Base-by-base conservation (phyloP, 306 rosid species). In the Dalbergia cultrata region DNA sequence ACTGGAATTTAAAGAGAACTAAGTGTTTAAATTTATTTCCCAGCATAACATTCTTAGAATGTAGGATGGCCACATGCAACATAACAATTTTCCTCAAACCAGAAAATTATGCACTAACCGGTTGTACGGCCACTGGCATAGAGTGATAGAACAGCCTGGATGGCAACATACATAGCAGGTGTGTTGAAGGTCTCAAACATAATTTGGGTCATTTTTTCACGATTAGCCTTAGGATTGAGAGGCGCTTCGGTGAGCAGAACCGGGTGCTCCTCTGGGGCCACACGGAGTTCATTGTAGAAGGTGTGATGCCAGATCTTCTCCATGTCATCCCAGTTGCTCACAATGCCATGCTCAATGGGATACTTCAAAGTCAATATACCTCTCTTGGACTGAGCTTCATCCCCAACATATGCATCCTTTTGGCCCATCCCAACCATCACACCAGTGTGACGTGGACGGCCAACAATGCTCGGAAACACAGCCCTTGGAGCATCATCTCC, bases 401-500 rank as follows among this genome's bases (percentile, higher is more conserved):
- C 98, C 45, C 98, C 98, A 70, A 93, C 98, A 62, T 93, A 93
- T 72, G 98, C 98, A 83, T 93, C 98, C 57, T 93, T 93, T 69
- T 93, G 95, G 75, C 98, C 98, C 97, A 91, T 93, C 13, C 98
- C 98, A 58, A 93, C 98, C 98, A 93, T 93, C 87, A 93, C 98
- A 53, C 98, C 98, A 0, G 95, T 93, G 86, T 93, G 98, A 64
- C 98, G 92, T 61, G 98, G 98, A 39, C 98, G 95, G 57, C 97
- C 98, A 41, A 94, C 97, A 86, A 94, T 94, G 78, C 98, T 94
- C 19, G 98, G 98, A 65, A 94, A 94, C 75, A 94, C 98, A 34
- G 98, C 98, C 86, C 98, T 89, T 57, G 97, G 98, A 81, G 98
- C 98, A 90, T 94, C 98, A 75, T 94, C 98, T 84, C 98, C 98